These are phyloP conservation scores for Colletotrichum chlorophyti DNA, from an alignment of 2,329 filamentous ascomycete genomes.

Conservation along the genomic window DNA sequence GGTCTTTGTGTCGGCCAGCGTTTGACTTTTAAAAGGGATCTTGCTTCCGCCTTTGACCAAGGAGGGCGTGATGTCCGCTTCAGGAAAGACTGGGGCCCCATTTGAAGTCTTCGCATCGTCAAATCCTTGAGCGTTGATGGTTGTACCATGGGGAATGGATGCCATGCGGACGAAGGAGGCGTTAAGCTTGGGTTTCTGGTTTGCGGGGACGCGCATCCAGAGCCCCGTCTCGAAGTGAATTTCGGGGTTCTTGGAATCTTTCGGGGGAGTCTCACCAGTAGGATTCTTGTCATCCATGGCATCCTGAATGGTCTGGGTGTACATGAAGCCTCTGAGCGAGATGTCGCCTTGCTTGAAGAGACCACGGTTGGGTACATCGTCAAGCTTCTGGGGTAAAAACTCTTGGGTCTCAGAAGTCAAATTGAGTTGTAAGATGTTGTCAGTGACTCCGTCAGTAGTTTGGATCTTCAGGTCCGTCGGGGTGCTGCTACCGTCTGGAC, in stretches of 20 bases:
- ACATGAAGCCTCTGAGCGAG: constrained; percentile 42
- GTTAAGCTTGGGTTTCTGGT: constrained; percentile 25
- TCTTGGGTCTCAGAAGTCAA: constrained; percentile 42
- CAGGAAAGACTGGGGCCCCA: constrained; percentile 30
- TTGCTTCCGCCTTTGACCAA: not conserved
- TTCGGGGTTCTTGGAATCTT: constrained; percentile 32
- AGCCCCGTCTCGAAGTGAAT: constrained; percentile 51
- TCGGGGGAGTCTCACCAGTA: too few species aligned
- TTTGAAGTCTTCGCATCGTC: constrained; percentile 24
- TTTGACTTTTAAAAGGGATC: not conserved
- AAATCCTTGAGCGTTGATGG: constrained; percentile 47
- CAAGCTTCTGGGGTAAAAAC: constrained; percentile 40
- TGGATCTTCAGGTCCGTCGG: constrained; percentile 29
- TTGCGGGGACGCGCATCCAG: constrained; percentile 45
- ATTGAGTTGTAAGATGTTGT: constrained; percentile 46
- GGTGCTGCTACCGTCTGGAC: constrained; percentile 36
- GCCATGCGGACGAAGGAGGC: constrained; percentile 44
- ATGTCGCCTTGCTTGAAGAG: constrained; percentile 40
- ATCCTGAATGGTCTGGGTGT: constrained; percentile 43
- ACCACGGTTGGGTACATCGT: constrained; percentile 46
- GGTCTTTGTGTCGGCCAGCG: constrained; percentile 2
- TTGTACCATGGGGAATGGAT: constrained; percentile 50
- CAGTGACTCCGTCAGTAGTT: constrained; percentile 25
- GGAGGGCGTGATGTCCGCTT: constrained; percentile 37
- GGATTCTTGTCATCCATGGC: too few species aligned